Base-by-base conservation (phyloP, 2,329 filamentous ascomycete genomes). In the Colletotrichum cereale region DNA sequence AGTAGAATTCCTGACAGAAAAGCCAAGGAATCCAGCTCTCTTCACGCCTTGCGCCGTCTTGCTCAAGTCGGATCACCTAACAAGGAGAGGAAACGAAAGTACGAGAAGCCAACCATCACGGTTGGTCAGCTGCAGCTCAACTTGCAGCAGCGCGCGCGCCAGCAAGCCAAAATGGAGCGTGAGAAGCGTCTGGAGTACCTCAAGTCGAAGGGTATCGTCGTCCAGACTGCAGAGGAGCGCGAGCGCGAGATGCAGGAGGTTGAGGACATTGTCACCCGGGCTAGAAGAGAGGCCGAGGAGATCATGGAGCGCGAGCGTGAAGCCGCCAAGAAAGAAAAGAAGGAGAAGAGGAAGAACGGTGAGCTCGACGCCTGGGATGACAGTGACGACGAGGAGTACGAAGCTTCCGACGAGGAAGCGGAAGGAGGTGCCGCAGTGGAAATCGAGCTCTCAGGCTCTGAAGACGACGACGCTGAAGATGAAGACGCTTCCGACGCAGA, bases 221-320 rank as follows among this genome's bases (percentile, higher is more conserved):
- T 98, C 24, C 92, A 95, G 79, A 97, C 93, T 0, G 90, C 91
- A 2, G 96, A 98, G 80, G 95, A 99, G 80, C 90, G 93, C 26
- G 93, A 95, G 78, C 89, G 90, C 42, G 92, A 97, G 79, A 90
- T 94, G 80, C 90, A 93, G 68, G 90, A 95, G 71, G 90, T 97
- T 16, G 96, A 98, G 76, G 92, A 98, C 77, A 88, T 98, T 72
- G 89, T 98, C 34, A 92, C 96, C 58, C 95, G 92, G 76, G 96
- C 95, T 26, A 88, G 95, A 68, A 87, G 90, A 73, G 94, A 98
- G 78, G 95, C 92, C 2, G 89, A 93, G 55, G 91, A 92, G 75
- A 91, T 98, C 61, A 92, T 91, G 81, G 90, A 92, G 76, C 86
- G 90, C 60, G 96, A 99, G 82, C 90, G 90, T 74, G 91, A 89